Percentiles rank a stretch among this genome's conserved stretches.
Evolutionary conservation across 176 grass and related monocot species (phyloP).

Genomic region (Hordeum vulgare): DNA sequence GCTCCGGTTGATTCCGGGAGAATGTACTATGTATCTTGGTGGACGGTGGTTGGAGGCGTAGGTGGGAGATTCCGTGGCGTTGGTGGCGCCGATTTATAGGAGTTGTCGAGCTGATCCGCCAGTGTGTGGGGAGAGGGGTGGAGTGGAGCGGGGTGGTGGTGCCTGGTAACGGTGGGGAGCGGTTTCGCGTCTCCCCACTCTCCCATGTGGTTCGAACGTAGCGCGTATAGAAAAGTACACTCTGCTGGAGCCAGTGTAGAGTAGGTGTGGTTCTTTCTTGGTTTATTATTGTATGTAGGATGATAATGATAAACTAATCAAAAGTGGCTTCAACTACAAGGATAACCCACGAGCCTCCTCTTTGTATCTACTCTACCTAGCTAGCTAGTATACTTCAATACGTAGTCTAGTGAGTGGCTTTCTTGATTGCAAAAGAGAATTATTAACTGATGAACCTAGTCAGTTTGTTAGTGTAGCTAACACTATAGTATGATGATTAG

Average conservation of each 20-base stretch:
- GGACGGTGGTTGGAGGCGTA: neutral
- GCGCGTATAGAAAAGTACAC: neutral
- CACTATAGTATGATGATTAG: neutral
- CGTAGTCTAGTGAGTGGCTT: neutral
- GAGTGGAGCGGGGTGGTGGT: too few relatives aligned
- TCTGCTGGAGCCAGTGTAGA: neutral
- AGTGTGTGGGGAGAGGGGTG: too few relatives aligned
- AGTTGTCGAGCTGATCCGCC: neutral
- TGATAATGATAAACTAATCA: neutral
- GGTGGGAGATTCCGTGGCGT: neutral
- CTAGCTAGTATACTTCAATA: neutral
- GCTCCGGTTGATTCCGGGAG: neutral
- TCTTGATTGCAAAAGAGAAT: neutral
- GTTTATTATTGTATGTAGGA: neutral
- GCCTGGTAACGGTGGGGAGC: too few relatives aligned
- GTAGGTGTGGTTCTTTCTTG: neutral
- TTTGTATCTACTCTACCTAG: neutral
- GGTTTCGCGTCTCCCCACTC: neutral
- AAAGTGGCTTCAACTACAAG: neutral
- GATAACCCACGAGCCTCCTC: neutral
- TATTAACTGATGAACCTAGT: neutral
- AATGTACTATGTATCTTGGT: neutral
- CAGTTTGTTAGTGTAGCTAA: neutral
- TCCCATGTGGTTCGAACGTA: slow-evolving; percentile 21
- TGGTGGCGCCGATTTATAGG: neutral